These are phyloP conservation scores for Naematelia aurantialba DNA, from an alignment of 768 basidiomycete species.

Conservation along the genomic window DNA sequence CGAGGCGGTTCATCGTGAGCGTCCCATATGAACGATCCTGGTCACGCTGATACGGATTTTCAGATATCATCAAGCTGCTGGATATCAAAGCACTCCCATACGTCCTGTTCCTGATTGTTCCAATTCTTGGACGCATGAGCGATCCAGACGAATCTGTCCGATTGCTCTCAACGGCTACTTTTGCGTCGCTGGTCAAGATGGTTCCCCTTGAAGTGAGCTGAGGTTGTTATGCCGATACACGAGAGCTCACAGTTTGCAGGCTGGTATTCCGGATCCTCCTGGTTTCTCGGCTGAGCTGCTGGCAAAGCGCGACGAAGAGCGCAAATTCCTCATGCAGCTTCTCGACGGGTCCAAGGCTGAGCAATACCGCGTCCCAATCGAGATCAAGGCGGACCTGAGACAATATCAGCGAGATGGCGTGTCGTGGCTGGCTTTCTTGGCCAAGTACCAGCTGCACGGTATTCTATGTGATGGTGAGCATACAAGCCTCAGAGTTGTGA, in stretches of 20 bases:
- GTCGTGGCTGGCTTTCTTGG: constrained; percentile 96
- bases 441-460: constrained; percentile 95
- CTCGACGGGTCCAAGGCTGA: constrained; percentile 94
- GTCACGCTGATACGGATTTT: too few relatives aligned
- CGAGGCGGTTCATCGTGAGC: constrained; percentile 86
- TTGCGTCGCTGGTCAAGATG: constrained; percentile 96
- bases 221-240: not conserved
- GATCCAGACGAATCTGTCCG: constrained; percentile 88
- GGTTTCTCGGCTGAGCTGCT: constrained; percentile 85
- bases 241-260: constrained; percentile 54
- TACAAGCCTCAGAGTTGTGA: too few relatives aligned
- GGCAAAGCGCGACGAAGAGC: constrained; percentile 76
- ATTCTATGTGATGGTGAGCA: constrained; percentile 89
- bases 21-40: too few relatives aligned
- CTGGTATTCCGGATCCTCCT: constrained; percentile 92
- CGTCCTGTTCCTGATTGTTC: constrained; percentile 93
- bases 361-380: constrained; percentile 76
- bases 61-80: constrained; percentile 88
- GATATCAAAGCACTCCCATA: constrained; percentile 95
- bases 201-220: constrained; percentile 82
- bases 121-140: constrained; percentile 94
- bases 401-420: constrained; percentile 98
- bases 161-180: constrained; percentile 91
- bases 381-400: constrained; percentile 87
- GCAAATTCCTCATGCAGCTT: constrained; percentile 86